Evolutionary conservation across 768 basidiomycete species (phyloP).

Genomic region (Pisolithus microcarpus): DNA sequence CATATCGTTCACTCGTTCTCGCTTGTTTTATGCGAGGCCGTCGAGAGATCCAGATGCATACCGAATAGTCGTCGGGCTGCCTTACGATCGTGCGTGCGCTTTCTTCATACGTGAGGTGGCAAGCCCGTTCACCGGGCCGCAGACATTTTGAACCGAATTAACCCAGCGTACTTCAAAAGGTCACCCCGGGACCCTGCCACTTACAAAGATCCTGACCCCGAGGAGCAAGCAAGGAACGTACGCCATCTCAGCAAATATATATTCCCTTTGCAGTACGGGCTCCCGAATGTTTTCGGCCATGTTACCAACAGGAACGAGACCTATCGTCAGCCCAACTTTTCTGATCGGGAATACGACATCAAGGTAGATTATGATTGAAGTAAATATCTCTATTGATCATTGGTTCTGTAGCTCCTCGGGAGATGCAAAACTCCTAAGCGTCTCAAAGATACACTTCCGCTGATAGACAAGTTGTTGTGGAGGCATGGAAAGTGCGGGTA

Average conservation of each 20-base stretch:
- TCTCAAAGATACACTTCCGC: conserved; percentile 45
- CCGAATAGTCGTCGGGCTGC: conserved; percentile 55
- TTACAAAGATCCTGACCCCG: conserved; percentile 40
- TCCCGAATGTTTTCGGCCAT: conserved; percentile 51
- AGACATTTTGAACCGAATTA: conserved; percentile 65
- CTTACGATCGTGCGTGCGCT: conserved; percentile 50
- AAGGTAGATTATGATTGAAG: conserved; percentile 35
- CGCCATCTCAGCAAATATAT: conserved; percentile 75
- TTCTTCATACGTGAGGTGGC: neutral
- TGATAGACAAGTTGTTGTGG: conserved; percentile 58
- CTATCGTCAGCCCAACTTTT: conserved; percentile 42
- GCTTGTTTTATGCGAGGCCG: conserved; percentile 66
- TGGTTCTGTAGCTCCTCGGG: conserved; percentile 30
- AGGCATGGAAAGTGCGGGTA: conserved; percentile 68
- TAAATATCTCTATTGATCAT: neutral
- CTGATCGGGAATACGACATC: conserved; percentile 63
- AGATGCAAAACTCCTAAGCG: conserved; percentile 67
- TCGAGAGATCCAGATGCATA: conserved; percentile 42
- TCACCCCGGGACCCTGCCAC: conserved; percentile 18
- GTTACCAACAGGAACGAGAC: conserved; percentile 18
- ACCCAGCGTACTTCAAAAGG: conserved; percentile 36
- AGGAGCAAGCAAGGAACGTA: conserved; percentile 40
- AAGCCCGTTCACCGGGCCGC: neutral
- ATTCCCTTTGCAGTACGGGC: conserved; percentile 72
- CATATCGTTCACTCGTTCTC: conserved; percentile 44